Percentiles rank a stretch among this genome's conserved stretches.
phyloP scores from a whole-genome alignment of 2,329 filamentous ascomycete genomes.

The Lachnellula hyalina region DNA sequence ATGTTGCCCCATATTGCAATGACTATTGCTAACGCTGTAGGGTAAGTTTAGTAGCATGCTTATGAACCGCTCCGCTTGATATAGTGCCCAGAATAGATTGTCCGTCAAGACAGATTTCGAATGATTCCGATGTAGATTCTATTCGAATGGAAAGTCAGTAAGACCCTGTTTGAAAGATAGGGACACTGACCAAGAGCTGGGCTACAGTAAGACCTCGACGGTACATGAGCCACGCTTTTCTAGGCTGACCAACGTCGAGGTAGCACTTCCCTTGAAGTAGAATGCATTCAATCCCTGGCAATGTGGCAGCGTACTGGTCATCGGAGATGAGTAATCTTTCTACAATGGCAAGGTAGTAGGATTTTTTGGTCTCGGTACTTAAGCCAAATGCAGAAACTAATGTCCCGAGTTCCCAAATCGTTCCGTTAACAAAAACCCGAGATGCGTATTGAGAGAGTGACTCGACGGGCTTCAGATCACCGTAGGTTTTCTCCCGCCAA shows the following conservation, averaged over 20 bases:
- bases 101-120: neutral
- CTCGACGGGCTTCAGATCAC: constrained; percentile 10
- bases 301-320: constrained; percentile 35
- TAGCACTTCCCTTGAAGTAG: constrained; percentile 39
- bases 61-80: constrained; percentile 37
- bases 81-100: constrained; percentile 9
- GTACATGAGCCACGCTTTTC: constrained; percentile 37
- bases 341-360: constrained; percentile 20
- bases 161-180: neutral
- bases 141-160: neutral
- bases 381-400: constrained; percentile 36
- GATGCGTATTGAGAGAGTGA: constrained; percentile 33
- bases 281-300: constrained; percentile 40
- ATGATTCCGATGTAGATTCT: neutral
- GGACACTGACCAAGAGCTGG: constrained; percentile 31
- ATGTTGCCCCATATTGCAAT: constrained; percentile 26
- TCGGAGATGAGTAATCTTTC: constrained; percentile 38
- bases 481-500: constrained; percentile 1
- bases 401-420: constrained; percentile 36
- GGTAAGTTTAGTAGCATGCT: constrained; percentile 41
- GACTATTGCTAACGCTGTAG: constrained; percentile 36
- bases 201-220: constrained; percentile 38
- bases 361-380: constrained; percentile 22
- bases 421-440: constrained; percentile 33
- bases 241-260: constrained; percentile 40